Evolutionary conservation across 495 filamentous ascomycete genomes (phyloP).

Genomic region (Jackrogersella multiformis): DNA sequence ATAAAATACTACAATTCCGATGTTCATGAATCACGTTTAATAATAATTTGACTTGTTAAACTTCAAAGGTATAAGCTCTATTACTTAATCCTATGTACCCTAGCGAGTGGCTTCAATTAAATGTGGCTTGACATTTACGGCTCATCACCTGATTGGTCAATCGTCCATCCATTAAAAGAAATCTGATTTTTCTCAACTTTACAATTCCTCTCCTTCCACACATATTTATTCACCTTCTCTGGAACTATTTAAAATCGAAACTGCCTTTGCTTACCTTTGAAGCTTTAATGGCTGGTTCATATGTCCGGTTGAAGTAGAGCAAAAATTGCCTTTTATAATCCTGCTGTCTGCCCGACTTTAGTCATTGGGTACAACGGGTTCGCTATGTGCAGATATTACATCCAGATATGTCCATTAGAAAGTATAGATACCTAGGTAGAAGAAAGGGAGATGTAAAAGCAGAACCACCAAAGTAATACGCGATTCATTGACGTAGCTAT

Average conservation of each 20-base stretch:
- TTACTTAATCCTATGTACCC: not conserved
- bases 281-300: constrained; percentile 27
- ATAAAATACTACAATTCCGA: too few species aligned
- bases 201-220: constrained; percentile 37
- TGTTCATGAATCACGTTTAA: too few species aligned
- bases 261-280: constrained; percentile 17
- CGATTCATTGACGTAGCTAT: not conserved
- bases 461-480: not conserved
- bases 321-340: constrained; percentile 48
- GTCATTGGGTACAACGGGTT: constrained; percentile 44
- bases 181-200: constrained; percentile 15
- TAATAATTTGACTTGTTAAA: too few species aligned
- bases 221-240: constrained; percentile 53
- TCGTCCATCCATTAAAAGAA: constrained; percentile 9
- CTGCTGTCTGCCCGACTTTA: constrained; percentile 39
- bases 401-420: not conserved
- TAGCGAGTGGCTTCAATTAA: constrained; percentile 4
- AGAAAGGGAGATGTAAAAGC: not conserved
- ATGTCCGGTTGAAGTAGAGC: constrained; percentile 45
- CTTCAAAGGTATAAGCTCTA: too few species aligned
- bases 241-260: constrained; percentile 35
- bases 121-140: constrained; percentile 11
- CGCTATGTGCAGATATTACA: constrained; percentile 49
- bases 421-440: not conserved
- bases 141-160: constrained; percentile 18